Percentiles rank a stretch among this genome's conserved stretches.
phyloP scores from a whole-genome alignment of 306 rosid species.

The Hippophae rhamnoides region DNA sequence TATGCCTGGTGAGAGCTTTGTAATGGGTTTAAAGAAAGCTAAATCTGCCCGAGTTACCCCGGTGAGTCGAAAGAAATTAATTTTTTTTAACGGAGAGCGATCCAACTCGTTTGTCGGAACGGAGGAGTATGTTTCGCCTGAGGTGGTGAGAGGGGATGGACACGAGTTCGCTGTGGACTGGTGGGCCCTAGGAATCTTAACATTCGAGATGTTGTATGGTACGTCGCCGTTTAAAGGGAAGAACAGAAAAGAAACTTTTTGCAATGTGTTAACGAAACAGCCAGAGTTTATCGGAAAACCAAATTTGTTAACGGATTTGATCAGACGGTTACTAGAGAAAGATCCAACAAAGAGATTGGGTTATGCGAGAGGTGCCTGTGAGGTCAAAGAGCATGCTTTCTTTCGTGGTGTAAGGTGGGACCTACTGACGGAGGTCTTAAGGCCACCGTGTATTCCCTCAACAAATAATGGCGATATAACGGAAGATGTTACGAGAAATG shows the following conservation, averaged over 20 bases:
- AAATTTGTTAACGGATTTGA: slow-evolving; percentile 55
- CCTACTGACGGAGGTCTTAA: slow-evolving; percentile 49
- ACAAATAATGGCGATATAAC: slow-evolving; percentile 26
- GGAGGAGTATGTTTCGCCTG: slow-evolving; percentile 90
- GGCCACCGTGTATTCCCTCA: slow-evolving; percentile 77
- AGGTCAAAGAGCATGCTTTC: slow-evolving; percentile 75
- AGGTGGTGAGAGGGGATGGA: slow-evolving; percentile 74
- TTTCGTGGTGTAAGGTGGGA: slow-evolving; percentile 79
- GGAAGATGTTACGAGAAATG: slow-evolving; percentile 1
- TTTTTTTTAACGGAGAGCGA: slow-evolving; percentile 59
- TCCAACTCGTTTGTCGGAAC: slow-evolving; percentile 94
- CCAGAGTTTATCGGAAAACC: slow-evolving; percentile 61
- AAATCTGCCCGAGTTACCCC: slow-evolving; percentile 79
- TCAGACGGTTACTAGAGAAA: slow-evolving; percentile 53
- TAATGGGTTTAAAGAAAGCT: slow-evolving; percentile 34
- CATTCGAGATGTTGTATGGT: slow-evolving; percentile 75
- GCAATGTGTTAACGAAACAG: slow-evolving; percentile 41
- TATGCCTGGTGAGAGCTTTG: neutral
- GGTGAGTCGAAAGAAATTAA: slow-evolving; percentile 47
- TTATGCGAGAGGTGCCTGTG: slow-evolving; percentile 52
- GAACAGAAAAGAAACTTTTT: slow-evolving; percentile 69
- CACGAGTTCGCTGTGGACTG: slow-evolving; percentile 94
- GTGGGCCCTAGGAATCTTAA: slow-evolving; percentile 82
- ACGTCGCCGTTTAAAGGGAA: slow-evolving; percentile 87
- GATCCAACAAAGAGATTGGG: slow-evolving; percentile 71